phyloP scores from a whole-genome alignment of 768 basidiomycete genomes.

The Kwoniella mangroviensis region DNA sequence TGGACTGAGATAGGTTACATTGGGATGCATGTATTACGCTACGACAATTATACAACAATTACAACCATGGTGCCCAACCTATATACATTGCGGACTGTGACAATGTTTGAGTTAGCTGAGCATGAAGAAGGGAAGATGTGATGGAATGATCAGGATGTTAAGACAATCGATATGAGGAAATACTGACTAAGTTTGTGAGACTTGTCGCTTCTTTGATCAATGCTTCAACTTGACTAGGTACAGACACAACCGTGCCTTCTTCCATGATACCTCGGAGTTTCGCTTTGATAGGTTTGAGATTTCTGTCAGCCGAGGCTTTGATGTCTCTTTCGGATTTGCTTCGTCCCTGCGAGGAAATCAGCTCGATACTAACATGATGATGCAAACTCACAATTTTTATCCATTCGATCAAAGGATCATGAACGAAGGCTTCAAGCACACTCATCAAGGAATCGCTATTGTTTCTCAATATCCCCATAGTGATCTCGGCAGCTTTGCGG shows the following conservation, averaged over 20 bases:
- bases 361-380: conserved; percentile 1
- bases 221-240: conserved; percentile 85
- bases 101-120: background rate
- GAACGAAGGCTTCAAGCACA: conserved; percentile 93
- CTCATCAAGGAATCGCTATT: conserved; percentile 94
- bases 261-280: conserved; percentile 65
- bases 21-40: conserved; percentile 53
- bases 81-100: conserved; percentile 83
- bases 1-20: conserved; percentile 15
- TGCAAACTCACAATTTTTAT: conserved; percentile 62
- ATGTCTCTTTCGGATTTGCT: conserved; percentile 61
- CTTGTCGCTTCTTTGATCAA: conserved; percentile 88
- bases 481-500: conserved; percentile 87
- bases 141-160: background rate
- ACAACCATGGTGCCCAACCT: conserved; percentile 85
- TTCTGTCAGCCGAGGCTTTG: conserved; percentile 70
- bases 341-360: conserved; percentile 25
- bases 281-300: conserved; percentile 77
- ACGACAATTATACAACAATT: conserved; percentile 25
- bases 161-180: background rate
- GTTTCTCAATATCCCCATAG: conserved; percentile 79
- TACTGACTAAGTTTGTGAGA: conserved; percentile 69
- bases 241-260: conserved; percentile 62
- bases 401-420: conserved; percentile 97
- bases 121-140: background rate